Percentiles rank a stretch among this genome's conserved stretches.
These are phyloP conservation scores for Nepenthes gracilis DNA, from an alignment of 148 eudicot genomes.

Conservation along the genomic window DNA sequence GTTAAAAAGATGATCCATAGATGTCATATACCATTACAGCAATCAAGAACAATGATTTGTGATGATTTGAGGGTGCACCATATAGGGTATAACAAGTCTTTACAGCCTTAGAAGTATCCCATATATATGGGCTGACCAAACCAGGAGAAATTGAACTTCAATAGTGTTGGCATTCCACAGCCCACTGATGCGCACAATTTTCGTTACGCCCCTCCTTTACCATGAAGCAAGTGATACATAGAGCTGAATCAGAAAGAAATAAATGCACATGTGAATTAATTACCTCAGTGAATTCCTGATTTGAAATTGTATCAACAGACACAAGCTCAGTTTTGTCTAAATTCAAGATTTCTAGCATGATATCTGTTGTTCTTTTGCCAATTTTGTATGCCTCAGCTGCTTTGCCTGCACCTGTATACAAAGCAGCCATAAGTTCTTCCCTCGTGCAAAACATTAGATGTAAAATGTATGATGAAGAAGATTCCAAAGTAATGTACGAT, in stretches of 20 bases:
- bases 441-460: not conserved
- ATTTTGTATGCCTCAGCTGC: conserved; percentile 71
- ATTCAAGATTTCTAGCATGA: conserved; percentile 83
- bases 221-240: no score
- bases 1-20: no score
- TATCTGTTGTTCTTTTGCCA: conserved; percentile 69
- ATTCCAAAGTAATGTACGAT: not conserved
- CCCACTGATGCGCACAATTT: no score
- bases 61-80: no score
- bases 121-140: no score
- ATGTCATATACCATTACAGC: no score
- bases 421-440: not conserved
- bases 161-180: no score
- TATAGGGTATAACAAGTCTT: no score
- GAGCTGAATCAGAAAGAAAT: not conserved
- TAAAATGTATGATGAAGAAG: not conserved
- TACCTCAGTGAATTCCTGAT: conserved; percentile 97
- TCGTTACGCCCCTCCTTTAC: no score
- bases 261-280: conserved; percentile 7
- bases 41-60: no score
- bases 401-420: conserved; percentile 62
- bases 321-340: conserved; percentile 76
- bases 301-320: conserved; percentile 80
- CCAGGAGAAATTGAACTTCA: no score
- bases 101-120: no score